A percentile compares a stretch with the other conserved stretches of the same genome.
These are phyloP conservation scores for Schizophyllum amplum DNA, from an alignment of 1,284 basidiomycete species.

Conservation along the genomic window DNA sequence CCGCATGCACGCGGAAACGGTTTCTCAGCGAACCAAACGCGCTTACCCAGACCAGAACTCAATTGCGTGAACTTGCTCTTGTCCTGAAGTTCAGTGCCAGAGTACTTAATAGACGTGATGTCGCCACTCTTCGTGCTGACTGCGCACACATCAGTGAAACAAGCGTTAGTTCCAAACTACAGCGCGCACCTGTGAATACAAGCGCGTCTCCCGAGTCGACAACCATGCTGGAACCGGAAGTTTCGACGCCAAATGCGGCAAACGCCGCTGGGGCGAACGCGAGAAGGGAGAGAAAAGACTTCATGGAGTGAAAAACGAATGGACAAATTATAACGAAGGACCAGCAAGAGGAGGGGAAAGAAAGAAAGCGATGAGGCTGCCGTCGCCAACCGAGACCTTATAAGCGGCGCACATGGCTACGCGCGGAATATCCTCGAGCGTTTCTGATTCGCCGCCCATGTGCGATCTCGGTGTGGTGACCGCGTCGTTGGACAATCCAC, in stretches of 20 bases:
- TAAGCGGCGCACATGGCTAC: background rate
- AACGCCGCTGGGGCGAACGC: conserved; percentile 23
- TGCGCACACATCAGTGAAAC: conserved; percentile 9
- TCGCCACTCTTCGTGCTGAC: conserved; percentile 36
- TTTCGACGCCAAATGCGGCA: conserved; percentile 37
- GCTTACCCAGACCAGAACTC: conserved; percentile 34
- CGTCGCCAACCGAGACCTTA: background rate
- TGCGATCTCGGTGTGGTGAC: too few relatives aligned
- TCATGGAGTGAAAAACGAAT: conserved; percentile 14
- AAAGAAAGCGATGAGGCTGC: background rate
- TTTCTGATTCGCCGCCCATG: too few relatives aligned
- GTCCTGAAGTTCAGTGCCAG: conserved; percentile 38
- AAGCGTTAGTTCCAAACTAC: background rate
- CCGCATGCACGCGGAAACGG: background rate
- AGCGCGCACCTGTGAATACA: conserved; percentile 33
- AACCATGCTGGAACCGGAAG: conserved; percentile 29
- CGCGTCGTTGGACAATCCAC: too few relatives aligned
- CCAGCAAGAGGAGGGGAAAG: background rate
- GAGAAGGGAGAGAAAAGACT: conserved; percentile 14
- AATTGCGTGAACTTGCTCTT: conserved; percentile 36
- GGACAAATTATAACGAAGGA: background rate
- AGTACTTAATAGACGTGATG: conserved; percentile 36
- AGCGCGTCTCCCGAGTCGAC: conserved; percentile 39
- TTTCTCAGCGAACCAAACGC: background rate
- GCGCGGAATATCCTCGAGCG: background rate